Percentiles rank a stretch among this genome's conserved stretches.
phyloP scores from a whole-genome alignment of 1,139 yeast genomes.

The Taphrina wiesneri region DNA sequence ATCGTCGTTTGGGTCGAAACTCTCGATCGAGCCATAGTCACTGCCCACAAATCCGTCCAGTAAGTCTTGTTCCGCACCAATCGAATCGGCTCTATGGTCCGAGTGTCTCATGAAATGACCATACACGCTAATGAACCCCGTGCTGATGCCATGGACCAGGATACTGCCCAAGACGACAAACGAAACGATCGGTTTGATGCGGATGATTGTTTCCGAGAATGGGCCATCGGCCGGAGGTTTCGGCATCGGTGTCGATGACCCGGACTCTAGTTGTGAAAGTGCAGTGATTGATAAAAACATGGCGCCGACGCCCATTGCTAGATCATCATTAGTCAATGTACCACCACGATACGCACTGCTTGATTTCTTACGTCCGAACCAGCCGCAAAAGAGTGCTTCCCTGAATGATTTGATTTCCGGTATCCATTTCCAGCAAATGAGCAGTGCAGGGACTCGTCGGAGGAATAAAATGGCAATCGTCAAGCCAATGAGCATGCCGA shows the following conservation, averaged over 20 bases:
- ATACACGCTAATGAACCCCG: constrained; percentile 27
- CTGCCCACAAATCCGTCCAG: constrained; percentile 25
- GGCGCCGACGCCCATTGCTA: constrained; percentile 33
- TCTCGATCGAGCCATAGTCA: constrained; percentile 18
- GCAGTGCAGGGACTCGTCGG: constrained; percentile 15
- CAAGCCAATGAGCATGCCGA: constrained; percentile 22
- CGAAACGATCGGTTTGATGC: constrained; percentile 19
- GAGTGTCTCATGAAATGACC: constrained; percentile 20
- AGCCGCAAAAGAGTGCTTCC: constrained; percentile 31
- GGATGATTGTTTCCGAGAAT: constrained; percentile 4
- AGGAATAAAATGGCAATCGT: constrained; percentile 10
- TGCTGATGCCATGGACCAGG: constrained; percentile 27
- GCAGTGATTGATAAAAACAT: constrained; percentile 24
- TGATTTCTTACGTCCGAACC: constrained; percentile 20
- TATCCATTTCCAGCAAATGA: constrained; percentile 4
- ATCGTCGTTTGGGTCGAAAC: not conserved
- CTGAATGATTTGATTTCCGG: constrained; percentile 22
- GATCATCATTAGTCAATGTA: not conserved
- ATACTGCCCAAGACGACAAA: constrained; percentile 27
- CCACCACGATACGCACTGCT: not conserved
- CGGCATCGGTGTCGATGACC: constrained; percentile 8
- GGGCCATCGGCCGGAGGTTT: constrained; percentile 5
- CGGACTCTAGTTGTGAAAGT: constrained; percentile 6
- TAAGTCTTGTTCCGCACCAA: constrained; percentile 27
- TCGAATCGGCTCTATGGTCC: constrained; percentile 12